Evolutionary conservation across 2,329 filamentous ascomycete species (phyloP).

Genomic region (Colletotrichum gloeosporioides): DNA sequence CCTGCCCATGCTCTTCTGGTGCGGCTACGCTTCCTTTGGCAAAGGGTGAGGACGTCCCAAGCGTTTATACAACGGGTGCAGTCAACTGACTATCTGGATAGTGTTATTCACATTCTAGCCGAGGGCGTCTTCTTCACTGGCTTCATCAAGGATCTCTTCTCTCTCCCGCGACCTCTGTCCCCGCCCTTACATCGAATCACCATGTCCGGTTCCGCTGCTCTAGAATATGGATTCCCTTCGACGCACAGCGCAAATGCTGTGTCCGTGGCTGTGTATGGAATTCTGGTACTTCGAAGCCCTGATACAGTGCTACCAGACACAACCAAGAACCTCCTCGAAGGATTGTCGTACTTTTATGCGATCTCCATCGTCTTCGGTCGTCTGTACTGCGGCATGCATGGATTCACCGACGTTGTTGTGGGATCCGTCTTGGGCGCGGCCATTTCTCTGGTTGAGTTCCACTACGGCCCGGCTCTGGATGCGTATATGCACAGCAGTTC

Average conservation of each 20-base stretch:
- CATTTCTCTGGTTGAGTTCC: slow-evolving; percentile 64
- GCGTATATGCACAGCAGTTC: slow-evolving; percentile 70
- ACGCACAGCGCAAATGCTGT: slow-evolving; percentile 98
- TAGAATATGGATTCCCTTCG: slow-evolving; percentile 97
- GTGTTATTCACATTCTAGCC: slow-evolving; percentile 77
- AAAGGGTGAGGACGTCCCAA: slow-evolving; percentile 73
- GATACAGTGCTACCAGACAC: slow-evolving; percentile 66
- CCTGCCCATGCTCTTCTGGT: slow-evolving; percentile 96
- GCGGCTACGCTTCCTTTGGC: slow-evolving; percentile 82
- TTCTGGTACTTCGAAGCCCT: slow-evolving; percentile 72
- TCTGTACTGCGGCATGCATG: slow-evolving; percentile 98
- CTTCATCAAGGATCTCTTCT: slow-evolving; percentile 93
- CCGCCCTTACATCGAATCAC: slow-evolving; percentile 93
- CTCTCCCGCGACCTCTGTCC: slow-evolving; percentile 88
- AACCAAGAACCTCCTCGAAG: slow-evolving; percentile 68
- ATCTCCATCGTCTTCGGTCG: slow-evolving; percentile 88
- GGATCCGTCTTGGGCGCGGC: slow-evolving; percentile 79
- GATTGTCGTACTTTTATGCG: slow-evolving; percentile 81
- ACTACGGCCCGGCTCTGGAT: slow-evolving; percentile 69
- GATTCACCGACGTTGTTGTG: slow-evolving; percentile 87
- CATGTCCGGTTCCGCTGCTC: slow-evolving; percentile 92
- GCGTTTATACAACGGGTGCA: neutral
- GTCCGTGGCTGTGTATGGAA: slow-evolving; percentile 85
- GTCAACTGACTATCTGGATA: slow-evolving; percentile 30
- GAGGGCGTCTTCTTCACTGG: slow-evolving; percentile 86